A percentile compares a stretch with the other conserved stretches of the same genome.
phyloP scores from a whole-genome alignment of 768 basidiomycete species.

The Tubosaeta sp. region DNA sequence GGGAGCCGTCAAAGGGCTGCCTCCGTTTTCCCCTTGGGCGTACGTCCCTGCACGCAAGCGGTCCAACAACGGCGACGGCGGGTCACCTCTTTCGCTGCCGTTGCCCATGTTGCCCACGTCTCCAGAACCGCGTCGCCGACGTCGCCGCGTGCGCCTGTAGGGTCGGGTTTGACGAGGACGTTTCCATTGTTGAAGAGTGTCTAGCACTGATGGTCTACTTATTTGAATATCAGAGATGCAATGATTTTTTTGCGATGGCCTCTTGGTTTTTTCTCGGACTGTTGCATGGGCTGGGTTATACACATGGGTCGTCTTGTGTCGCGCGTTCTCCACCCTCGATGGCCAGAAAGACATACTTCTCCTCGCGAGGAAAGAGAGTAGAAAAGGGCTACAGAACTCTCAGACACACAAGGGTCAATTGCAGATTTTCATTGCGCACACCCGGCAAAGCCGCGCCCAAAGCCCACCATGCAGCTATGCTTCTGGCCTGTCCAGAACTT shows the following conservation, averaged over 20 bases:
- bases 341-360: no score
- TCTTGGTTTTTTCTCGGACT: neutral
- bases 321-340: no score
- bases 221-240: neutral
- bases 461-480: no score
- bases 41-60: slow-evolving; percentile 53
- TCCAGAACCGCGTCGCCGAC: slow-evolving; percentile 8
- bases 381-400: no score
- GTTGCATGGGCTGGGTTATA: neutral
- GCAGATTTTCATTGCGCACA: no score
- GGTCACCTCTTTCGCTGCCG: neutral
- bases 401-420: no score
- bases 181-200: no score
- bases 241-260: neutral
- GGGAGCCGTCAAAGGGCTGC: slow-evolving; percentile 3
- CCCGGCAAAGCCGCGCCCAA: no score
- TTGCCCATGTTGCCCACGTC: slow-evolving; percentile 4
- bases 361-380: no score
- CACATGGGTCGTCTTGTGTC: neutral
- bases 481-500: no score
- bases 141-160: slow-evolving; percentile 2
- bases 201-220: no score
- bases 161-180: no score
- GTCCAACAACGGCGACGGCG: slow-evolving; percentile 35
- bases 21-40: slow-evolving; percentile 43